Base-by-base conservation (phyloP, 2,329 filamentous ascomycete genomes). In the Monilinia laxa region DNA sequence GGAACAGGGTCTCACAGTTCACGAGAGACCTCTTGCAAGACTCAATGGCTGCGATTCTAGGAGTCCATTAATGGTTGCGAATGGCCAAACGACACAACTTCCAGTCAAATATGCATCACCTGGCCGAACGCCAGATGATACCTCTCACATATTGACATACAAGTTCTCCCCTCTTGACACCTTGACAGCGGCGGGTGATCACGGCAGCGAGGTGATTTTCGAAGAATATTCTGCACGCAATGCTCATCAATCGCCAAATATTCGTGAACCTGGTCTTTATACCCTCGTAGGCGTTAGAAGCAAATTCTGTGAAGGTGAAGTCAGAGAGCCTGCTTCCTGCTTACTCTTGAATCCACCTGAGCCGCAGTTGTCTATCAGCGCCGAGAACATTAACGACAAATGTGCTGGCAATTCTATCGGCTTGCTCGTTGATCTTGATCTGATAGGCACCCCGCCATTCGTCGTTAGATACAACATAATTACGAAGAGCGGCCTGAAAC, bases 321-420 rank as follows among this genome's bases (percentile, higher is more conserved):
- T 99, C 5, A 84, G 94, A 70, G 95, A 99, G 77, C 95, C 95
- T 38, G 91, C 94, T 2, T 95, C 93, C n/a, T 98, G 94, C 77
- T 83, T 97, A 67, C 81, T 99, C 64, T 84, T 96, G 71, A 99
- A 98, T 71, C 95, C 95, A 6, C 89, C 95, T 0, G 89, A 97
- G 78, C 95, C 95, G 12, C 87, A 89, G 65, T 78, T 99, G 67
- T 82, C 86, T 5, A 81, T 99, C 60, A 85, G 84, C 42, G 84
- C 87, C 9, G 90, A 96, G 72, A 89, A 93, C 69, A 93, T 99
- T 54, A 90, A 92, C 63, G 95, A 99, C 78, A 96, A 96, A 76
- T 99, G 95, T 77, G 94, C 93, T 47, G 93, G 93, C 58, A 97
- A 93, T 75, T 92, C 95, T 0, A 91, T 99, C 69, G 95, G 95